Evolutionary conservation across 78 protist genomes (phyloP), one percentile per base, ranked within the genome.

Genomic region (Pigoraptor vietnamica): DNA sequence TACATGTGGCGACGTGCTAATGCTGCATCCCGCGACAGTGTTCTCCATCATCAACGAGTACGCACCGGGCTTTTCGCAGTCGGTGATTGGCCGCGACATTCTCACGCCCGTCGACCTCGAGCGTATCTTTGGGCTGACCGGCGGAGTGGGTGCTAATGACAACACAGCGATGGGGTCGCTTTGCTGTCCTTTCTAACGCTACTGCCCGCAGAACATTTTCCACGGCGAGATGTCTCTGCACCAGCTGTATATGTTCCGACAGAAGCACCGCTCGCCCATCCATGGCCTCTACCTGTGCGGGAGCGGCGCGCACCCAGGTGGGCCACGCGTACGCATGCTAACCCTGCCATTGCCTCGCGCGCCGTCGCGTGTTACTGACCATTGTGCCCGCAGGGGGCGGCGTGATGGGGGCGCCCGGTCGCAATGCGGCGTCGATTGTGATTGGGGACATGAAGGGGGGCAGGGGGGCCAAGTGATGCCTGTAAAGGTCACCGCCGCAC

Each of bases 351-450:
- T 9, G 84, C 84, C 34, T 79, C 84, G 33, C 32, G 32, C 21
- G n/a, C n/a, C n/a, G n/a, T n/a, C 34, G 39, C 25, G 35, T 34
- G 32, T 24, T 24, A 29, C 37, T 37, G 19, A 1, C 38, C 40
- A 0, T 84, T 10, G 37, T 93, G 35, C 92, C 48, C 56, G 92
- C 94, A 1, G 95, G 96, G 2, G 96, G 96, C 55, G 96, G 96
- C 14, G 96, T 95, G 24, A 95, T 93, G 94, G 96, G 96, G 6
- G 92, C 95, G 1, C 91, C 95, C 19, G 96, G 96, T 0, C 67
- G 95, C 37, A 95, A 95, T 25, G 38, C 90, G 9, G 90, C 94
- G 1, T 21, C 2, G 6, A 1, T 92, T 2, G 34, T 92, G 29
- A 87, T 94, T 32, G 2, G n/a, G 34, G 39, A 89, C 37, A 38